A percentile compares a stretch with the other conserved stretches of the same genome.
These are phyloP conservation scores for Taiwanofungus camphoratus DNA, from an alignment of 1,284 basidiomycete genomes.

Conservation along the genomic window DNA sequence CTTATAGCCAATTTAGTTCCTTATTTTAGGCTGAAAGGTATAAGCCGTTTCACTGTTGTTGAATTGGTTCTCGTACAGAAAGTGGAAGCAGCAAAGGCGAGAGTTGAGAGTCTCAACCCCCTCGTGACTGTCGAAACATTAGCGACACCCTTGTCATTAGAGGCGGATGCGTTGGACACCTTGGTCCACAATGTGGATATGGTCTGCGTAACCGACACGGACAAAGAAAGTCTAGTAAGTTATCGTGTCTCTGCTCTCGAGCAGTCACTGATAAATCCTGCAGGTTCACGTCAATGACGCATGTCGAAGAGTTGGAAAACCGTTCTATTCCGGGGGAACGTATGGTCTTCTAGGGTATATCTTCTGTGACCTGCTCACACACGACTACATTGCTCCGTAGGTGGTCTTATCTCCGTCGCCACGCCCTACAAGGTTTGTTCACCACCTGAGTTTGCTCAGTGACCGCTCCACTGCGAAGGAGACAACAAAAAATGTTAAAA, in stretches of 20 bases:
- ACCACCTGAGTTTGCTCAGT: slow-evolving; percentile 35
- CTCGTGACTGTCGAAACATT: slow-evolving; percentile 78
- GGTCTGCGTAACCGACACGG: slow-evolving; percentile 79
- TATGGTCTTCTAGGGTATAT: slow-evolving; percentile 93
- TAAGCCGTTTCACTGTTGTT: no score
- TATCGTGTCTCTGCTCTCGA: slow-evolving; percentile 7
- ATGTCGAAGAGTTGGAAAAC: slow-evolving; percentile 65
- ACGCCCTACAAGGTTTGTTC: slow-evolving; percentile 6
- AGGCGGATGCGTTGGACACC: slow-evolving; percentile 49
- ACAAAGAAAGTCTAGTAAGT: slow-evolving; percentile 66
- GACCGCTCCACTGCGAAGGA: slow-evolving; percentile 61
- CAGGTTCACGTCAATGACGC: slow-evolving; percentile 76
- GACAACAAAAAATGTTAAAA: slow-evolving; percentile 58
- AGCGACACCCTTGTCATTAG: slow-evolving; percentile 44
- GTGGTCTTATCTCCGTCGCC: slow-evolving; percentile 25
- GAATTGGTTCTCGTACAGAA: slow-evolving; percentile 45
- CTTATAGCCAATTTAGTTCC: no score
- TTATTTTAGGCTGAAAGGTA: no score
- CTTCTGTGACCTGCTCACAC: slow-evolving; percentile 86
- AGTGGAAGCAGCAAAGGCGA: slow-evolving; percentile 75
- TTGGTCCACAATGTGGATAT: slow-evolving; percentile 68
- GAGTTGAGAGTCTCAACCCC: slow-evolving; percentile 89
- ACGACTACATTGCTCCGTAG: slow-evolving; percentile 82
- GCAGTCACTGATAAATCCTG: slow-evolving; percentile 5
- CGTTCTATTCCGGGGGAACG: slow-evolving; percentile 85